Evolutionary conservation across 495 filamentous ascomycete genomes (phyloP), one percentile per base, ranked within the genome.

Genomic region (Penicillium chermesinum): DNA sequence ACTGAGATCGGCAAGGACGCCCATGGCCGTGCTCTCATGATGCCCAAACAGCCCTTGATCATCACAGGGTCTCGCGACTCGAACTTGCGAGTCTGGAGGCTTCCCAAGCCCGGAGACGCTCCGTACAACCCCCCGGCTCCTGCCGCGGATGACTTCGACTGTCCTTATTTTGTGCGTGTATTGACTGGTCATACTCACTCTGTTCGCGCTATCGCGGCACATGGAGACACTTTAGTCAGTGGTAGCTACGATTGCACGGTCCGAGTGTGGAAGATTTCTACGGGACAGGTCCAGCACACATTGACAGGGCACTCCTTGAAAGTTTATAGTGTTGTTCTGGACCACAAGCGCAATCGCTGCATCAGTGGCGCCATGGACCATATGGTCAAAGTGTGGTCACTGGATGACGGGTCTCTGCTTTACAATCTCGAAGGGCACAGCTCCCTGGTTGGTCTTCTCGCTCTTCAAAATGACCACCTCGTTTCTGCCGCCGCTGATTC

Each of bases 321-420:
- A 64, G 93, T 99, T 2, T 99, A 99, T 53, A 96, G 91, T 50
- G 93, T 99, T 17, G 94, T 99, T 16, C 71, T 97, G 32, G 93
- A 99, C 62, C 85, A 88, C 52, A 84, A 87, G 57, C 84, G 93
- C 44, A 95, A 91, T 52, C 86, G 89, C 36, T 99, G 93, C 67
- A 97, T 99, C 61, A 96, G 89, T 58, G 93, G 93, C 33, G 95
- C 90, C 10, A 99, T 99, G 93, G 93, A 99, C 54, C 95, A 93
- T 59, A 74, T 88, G 55, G 91, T 99, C 54, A 97, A 97, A 70
- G 89, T 99, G 19, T 99, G 93, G 93, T 95, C 91, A 14, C 74
- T 99, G n/a, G 85, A 90, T 33, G 93, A 86, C 25, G 93, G 93
- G 1, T 70, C 83, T 2, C 83, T 87, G 43, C 71, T 97, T 7